phyloP scores from a whole-genome alignment of 768 basidiomycete species.

The Porphyrellus cyaneotinctus region DNA sequence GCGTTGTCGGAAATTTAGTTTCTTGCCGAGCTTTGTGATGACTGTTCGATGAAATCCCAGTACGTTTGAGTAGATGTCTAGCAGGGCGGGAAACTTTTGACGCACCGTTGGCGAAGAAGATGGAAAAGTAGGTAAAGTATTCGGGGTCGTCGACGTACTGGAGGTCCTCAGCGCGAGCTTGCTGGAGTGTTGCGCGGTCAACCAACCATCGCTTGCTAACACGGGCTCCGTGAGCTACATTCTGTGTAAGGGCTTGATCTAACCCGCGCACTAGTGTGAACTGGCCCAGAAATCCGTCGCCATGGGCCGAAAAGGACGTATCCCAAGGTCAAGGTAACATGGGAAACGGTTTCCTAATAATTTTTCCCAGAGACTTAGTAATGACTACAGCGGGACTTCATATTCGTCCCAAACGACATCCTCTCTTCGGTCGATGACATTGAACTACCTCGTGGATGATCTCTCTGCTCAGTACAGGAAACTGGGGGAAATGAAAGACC shows the following conservation, averaged over 20 bases:
- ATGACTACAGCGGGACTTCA: too few species aligned
- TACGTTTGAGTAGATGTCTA: neutral
- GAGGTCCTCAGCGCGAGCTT: conserved; percentile 74
- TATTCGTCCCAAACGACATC: too few species aligned
- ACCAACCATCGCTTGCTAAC: conserved; percentile 88
- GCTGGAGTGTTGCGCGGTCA: conserved; percentile 68
- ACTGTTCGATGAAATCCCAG: conserved; percentile 40
- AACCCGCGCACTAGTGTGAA: conserved; percentile 69
- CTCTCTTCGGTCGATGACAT: too few species aligned
- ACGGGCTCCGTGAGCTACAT: conserved; percentile 15
- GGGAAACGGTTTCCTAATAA: too few species aligned
- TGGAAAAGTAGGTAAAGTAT: conserved; percentile 71
- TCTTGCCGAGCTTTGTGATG: conserved; percentile 84
- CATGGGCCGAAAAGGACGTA: conserved; percentile 40
- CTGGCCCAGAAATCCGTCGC: conserved; percentile 91
- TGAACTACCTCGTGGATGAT: neutral
- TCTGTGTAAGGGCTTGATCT: conserved; percentile 4
- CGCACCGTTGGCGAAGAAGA: conserved; percentile 85
- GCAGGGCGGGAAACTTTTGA: neutral
- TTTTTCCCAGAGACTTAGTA: too few species aligned
- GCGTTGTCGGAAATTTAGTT: conserved; percentile 77
- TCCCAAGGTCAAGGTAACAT: neutral
- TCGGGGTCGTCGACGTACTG: conserved; percentile 78
- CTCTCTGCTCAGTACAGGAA: neutral
- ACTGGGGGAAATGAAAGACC: neutral